Conservation (phyloP, 306 rosid species). For the Sicyos baderoa region DNA sequence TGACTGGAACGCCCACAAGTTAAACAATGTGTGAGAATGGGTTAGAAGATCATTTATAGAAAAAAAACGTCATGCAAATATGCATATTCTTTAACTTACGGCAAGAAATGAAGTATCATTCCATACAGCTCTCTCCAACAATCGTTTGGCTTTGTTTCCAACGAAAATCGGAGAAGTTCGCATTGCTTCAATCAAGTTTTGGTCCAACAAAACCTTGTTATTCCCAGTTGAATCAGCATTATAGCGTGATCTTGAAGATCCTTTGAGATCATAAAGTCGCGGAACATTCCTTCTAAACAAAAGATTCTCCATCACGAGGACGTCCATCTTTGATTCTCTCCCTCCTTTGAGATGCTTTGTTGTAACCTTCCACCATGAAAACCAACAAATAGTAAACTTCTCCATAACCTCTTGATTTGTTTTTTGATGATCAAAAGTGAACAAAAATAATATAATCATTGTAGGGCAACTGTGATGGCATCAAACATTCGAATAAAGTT, state of each 20-base stretch:
- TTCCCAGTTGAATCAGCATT: slow-evolving; percentile 75
- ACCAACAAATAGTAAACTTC: slow-evolving; percentile 15
- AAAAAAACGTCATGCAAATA: slow-evolving; percentile 6
- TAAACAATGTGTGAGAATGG: not conserved
- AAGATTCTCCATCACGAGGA: slow-evolving; percentile 97
- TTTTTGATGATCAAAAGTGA: too few relatives aligned
- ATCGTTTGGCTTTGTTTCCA: slow-evolving; percentile 84
- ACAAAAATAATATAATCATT: too few relatives aligned
- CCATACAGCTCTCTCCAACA: slow-evolving; percentile 94
- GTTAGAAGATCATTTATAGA: not conserved
- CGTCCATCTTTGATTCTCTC: slow-evolving; percentile 77
- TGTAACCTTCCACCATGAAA: slow-evolving; percentile 44
- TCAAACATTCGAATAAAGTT: not conserved
- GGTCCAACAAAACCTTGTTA: slow-evolving; percentile 84
- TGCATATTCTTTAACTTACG: slow-evolving; percentile 34
- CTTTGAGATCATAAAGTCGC: slow-evolving; percentile 88
- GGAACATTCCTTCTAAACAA: slow-evolving; percentile 63
- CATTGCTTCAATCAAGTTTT: slow-evolving; percentile 94
- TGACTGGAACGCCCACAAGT: slow-evolving; percentile 43
- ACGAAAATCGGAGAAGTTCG: slow-evolving; percentile 92
- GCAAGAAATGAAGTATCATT: slow-evolving; percentile 93
- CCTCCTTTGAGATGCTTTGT: slow-evolving; percentile 89
- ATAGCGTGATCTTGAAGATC: slow-evolving; percentile 85
- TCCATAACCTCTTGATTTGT: too few relatives aligned
- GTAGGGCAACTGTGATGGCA: too few relatives aligned